Conservation (phyloP, 83 land plant genomes). For the Isoetes engelmannii region DNA sequence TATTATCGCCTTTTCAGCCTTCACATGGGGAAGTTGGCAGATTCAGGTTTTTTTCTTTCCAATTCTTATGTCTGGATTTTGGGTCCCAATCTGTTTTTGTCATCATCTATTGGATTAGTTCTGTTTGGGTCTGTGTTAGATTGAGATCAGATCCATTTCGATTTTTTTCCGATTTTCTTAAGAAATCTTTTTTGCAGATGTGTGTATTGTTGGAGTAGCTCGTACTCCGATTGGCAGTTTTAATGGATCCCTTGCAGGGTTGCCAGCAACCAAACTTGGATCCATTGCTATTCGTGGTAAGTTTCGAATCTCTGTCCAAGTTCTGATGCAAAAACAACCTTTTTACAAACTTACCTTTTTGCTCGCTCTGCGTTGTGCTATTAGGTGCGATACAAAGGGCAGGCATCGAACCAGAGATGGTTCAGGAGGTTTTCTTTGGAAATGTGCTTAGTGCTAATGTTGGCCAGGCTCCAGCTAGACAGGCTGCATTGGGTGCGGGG, state of each 20-base stretch:
- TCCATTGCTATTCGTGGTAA: conserved; percentile 80
- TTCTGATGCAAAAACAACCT: no score
- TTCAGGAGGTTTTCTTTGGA: conserved; percentile 91
- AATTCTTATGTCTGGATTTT: no score
- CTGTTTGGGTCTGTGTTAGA: no score
- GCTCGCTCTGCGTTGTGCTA: neutral
- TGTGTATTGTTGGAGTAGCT: conserved; percentile 94
- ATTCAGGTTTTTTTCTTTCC: no score
- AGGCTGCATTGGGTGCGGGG: conserved; percentile 95
- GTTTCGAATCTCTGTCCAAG: conserved; percentile 7
- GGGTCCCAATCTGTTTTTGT: no score
- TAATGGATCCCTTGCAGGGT: conserved; percentile 68
- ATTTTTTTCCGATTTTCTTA: no score
- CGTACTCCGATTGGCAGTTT: conserved; percentile 87
- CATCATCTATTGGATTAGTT: no score
- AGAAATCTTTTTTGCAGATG: no score
- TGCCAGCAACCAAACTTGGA: conserved; percentile 87
- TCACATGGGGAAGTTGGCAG: no score
- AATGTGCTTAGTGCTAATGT: conserved; percentile 95
- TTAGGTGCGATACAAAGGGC: conserved; percentile 77
- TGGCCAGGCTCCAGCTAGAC: conserved; percentile 97
- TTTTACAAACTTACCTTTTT: no score
- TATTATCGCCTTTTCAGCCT: no score
- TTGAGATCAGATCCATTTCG: no score
- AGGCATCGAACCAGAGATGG: conserved; percentile 61